Conservation (phyloP, 768 basidiomycete species). For the Tephrocybe sp. region DNA sequence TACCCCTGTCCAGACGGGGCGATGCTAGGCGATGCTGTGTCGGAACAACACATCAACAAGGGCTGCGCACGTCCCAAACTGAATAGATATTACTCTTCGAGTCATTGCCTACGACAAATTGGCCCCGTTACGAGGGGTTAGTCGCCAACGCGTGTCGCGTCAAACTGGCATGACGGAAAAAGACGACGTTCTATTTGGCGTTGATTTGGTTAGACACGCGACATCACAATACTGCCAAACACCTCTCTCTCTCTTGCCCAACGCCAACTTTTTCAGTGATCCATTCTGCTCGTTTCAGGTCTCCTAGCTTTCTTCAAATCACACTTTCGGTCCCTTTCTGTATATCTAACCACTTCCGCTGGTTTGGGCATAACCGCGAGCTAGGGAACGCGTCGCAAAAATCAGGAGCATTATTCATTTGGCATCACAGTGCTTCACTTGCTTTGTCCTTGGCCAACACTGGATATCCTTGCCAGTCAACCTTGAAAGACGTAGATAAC, state of each 20-base stretch:
- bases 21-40: background rate
- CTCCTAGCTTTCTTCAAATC: background rate
- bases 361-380: background rate
- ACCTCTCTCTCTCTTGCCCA: no score
- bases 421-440: background rate
- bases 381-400: conserved; percentile 1
- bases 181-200: conserved; percentile 11
- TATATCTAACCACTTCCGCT: background rate
- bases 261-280: no score
- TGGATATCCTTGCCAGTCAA: background rate
- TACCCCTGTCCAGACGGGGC: background rate
- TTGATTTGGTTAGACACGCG: background rate
- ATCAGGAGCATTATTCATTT: no score
- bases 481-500: conserved; percentile 1
- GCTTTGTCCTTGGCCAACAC: background rate
- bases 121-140: background rate
- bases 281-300: background rate
- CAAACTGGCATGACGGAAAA: conserved; percentile 11
- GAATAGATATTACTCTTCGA: background rate
- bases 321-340: background rate
- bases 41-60: background rate
- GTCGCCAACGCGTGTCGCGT: conserved; percentile 2
- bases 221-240: conserved; percentile 6
- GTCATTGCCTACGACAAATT: background rate
- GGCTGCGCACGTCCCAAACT: background rate